phyloP scores from a whole-genome alignment of 2,329 filamentous ascomycete species.

The Clonostachys rosea region DNA sequence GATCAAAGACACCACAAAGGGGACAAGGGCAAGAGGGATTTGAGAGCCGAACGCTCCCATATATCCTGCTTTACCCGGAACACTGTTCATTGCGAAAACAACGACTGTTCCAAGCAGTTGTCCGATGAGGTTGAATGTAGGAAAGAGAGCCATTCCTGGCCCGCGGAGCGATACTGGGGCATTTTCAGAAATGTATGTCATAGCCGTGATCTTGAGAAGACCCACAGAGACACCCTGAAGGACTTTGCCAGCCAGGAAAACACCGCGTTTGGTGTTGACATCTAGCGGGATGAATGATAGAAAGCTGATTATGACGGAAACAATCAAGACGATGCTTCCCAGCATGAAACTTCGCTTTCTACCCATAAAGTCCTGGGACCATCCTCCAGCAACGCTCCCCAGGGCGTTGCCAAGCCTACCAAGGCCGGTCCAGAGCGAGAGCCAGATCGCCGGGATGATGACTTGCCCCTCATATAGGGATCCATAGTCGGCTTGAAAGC shows the following conservation, averaged over 20 bases:
- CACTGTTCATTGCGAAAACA: constrained; percentile 21
- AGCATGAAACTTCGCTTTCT: constrained; percentile 13
- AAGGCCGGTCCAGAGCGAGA: constrained; percentile 16
- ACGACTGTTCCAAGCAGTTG: constrained; percentile 39
- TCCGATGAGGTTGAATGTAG: constrained; percentile 41
- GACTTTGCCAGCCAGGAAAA: constrained; percentile 15
- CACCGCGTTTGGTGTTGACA: constrained; percentile 7
- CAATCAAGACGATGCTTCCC: constrained; percentile 14
- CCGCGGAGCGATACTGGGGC: constrained; percentile 37
- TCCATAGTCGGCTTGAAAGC: constrained; percentile 20
- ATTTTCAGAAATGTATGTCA: constrained; percentile 47
- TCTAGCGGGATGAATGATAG: constrained; percentile 11
- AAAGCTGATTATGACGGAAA: constrained; percentile 16
- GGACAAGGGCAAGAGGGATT: constrained; percentile 35
- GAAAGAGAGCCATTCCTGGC: constrained; percentile 40
- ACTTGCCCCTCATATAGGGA: constrained; percentile 10
- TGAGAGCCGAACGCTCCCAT: constrained; percentile 33
- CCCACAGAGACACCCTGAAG: constrained; percentile 24
- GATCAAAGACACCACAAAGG: constrained; percentile 33
- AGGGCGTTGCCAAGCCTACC: constrained; percentile 13
- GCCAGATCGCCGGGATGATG: constrained; percentile 17
- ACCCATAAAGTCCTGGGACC: constrained; percentile 16
- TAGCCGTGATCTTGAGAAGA: constrained; percentile 31
- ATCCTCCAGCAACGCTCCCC: constrained; percentile 16
- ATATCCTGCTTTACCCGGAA: constrained; percentile 23